phyloP scores from a whole-genome alignment of 768 basidiomycete species.

The Tulasnella sp. region DNA sequence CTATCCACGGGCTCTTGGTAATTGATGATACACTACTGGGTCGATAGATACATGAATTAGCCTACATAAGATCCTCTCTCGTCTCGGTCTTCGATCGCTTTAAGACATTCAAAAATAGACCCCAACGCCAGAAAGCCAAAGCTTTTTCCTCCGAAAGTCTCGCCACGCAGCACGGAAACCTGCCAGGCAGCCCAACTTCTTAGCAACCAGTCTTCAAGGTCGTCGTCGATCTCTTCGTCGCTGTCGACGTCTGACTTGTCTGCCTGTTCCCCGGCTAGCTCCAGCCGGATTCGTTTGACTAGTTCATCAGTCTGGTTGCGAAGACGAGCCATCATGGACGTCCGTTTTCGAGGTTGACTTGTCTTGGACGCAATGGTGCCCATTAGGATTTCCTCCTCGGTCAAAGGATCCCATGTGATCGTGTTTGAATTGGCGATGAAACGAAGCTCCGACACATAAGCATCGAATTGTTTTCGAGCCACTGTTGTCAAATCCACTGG shows the following conservation, averaged over 20 bases:
- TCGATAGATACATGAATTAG: not conserved
- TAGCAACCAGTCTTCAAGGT: constrained; percentile 42
- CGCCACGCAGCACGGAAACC: constrained; percentile 38
- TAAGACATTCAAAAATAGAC: constrained; percentile 50
- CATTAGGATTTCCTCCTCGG: constrained; percentile 60
- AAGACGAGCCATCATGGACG: constrained; percentile 51
- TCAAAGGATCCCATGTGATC: constrained; percentile 37
- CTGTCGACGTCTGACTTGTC: not conserved
- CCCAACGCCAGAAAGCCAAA: constrained; percentile 61
- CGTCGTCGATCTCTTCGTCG: constrained; percentile 36
- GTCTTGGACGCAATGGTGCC: constrained; percentile 65
- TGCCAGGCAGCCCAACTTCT: constrained; percentile 57
- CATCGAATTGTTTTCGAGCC: constrained; percentile 30
- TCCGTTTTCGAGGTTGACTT: constrained; percentile 52
- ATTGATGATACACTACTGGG: not conserved
- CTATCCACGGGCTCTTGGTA: not conserved
- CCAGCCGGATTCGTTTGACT: constrained; percentile 48
- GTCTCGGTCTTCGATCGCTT: constrained; percentile 25
- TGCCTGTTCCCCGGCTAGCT: constrained; percentile 44
- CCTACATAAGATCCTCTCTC: not conserved
- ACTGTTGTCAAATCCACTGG: not conserved
- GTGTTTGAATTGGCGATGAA: constrained; percentile 48
- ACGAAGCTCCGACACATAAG: constrained; percentile 48
- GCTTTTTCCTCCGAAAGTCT: constrained; percentile 55
- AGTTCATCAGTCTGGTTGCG: constrained; percentile 54